Evolutionary conservation across 192 early-diverging fungal genomes (phyloP).

Genomic region (Rhizophlyctis rosea): DNA sequence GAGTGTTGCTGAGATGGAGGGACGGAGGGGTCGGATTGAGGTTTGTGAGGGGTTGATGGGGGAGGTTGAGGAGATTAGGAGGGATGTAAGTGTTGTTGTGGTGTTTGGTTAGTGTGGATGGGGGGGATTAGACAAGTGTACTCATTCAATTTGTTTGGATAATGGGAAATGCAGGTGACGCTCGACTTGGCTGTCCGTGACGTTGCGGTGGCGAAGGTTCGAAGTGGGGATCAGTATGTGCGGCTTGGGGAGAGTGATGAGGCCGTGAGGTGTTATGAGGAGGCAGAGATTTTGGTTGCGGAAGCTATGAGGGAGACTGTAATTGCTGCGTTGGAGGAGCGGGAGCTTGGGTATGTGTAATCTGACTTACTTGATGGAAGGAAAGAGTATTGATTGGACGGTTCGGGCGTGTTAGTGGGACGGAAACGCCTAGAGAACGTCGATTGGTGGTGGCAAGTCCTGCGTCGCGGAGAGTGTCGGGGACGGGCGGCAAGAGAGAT

Average conservation of each 20-base stretch:
- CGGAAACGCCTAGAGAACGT: constrained; percentile 52
- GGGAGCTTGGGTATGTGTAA: constrained; percentile 33
- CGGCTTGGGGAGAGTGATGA: constrained; percentile 34
- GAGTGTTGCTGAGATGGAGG: constrained; percentile 51
- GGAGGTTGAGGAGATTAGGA: not conserved
- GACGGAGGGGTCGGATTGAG: constrained; percentile 44
- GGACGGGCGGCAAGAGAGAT: not conserved
- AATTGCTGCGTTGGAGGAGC: constrained; percentile 51
- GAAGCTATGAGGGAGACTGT: constrained; percentile 51
- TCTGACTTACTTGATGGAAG: not conserved
- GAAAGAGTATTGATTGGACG: not conserved
- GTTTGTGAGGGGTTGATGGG: constrained; percentile 17
- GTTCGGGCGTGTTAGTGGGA: constrained; percentile 20
- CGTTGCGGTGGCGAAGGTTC: constrained; percentile 27
- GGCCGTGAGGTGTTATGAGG: constrained; percentile 48
- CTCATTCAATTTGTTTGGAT: constrained; percentile 4
- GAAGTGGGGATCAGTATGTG: constrained; percentile 50
- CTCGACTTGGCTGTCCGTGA: constrained; percentile 29
- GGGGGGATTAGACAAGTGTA: not conserved
- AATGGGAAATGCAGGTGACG: constrained; percentile 17
- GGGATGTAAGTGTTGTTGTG: not conserved
- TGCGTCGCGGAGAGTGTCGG: constrained; percentile 10
- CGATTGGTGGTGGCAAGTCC: constrained; percentile 4
- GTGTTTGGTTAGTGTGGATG: not conserved
- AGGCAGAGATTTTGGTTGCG: constrained; percentile 45